Conservation (phyloP, 768 basidiomycete species). For the Tephrocybe sp. region DNA sequence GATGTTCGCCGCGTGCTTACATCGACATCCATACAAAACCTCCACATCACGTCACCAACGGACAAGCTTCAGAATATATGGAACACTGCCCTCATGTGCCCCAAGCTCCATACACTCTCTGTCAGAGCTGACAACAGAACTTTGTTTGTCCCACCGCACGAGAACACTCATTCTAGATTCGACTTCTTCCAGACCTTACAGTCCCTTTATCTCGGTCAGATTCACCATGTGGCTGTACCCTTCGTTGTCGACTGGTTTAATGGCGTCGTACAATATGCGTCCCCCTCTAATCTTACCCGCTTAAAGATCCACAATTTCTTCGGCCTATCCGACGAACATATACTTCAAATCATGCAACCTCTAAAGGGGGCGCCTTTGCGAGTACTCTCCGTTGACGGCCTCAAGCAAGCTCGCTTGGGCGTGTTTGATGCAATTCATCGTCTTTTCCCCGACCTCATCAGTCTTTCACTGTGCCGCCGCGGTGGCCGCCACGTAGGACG, state of each 20-base stretch:
- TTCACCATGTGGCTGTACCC: not conserved
- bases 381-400: not conserved
- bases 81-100: not conserved
- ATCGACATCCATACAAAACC: not conserved
- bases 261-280: not conserved
- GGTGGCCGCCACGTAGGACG: not conserved
- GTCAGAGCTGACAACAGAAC: not conserved
- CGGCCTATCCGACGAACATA: not conserved
- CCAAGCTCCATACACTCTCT: not conserved
- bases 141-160: not conserved
- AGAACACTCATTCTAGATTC: not conserved
- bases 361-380: not conserved
- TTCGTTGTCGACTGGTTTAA: not conserved
- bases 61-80: not conserved
- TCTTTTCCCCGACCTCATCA: conserved; percentile 2
- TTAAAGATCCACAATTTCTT: not conserved
- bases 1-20: not conserved
- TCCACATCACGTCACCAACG: not conserved
- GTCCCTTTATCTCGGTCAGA: not conserved
- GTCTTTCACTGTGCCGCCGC: conserved; percentile 1
- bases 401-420: not conserved
- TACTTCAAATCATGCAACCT: not conserved
- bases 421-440: conserved; percentile 3
- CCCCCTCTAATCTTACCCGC: not conserved
- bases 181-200: not conserved